Percentiles rank a stretch among this genome's conserved stretches.
These are phyloP conservation scores for Macaranga tanarius DNA, from an alignment of 441 rosid species.

Conservation along the genomic window DNA sequence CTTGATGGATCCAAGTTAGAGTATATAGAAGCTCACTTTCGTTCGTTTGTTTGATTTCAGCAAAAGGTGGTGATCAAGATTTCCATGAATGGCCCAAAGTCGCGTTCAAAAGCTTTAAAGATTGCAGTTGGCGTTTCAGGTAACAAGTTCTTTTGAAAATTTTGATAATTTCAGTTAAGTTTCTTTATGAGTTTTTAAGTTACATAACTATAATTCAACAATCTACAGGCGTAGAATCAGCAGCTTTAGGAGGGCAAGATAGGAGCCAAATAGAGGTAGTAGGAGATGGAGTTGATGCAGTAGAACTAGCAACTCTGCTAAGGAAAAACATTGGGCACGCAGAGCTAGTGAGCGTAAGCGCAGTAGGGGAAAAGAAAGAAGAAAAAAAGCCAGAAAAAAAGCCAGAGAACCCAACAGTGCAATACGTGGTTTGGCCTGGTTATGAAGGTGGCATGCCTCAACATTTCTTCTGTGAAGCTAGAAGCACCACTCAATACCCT, in stretches of 20 bases:
- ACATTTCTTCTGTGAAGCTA: conserved; percentile 9
- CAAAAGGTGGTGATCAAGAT: conserved; percentile 44
- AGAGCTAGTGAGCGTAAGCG: conserved; percentile 20
- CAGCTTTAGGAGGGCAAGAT: conserved; percentile 39
- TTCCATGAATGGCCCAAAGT: conserved; percentile 17
- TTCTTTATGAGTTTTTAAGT: conserved; percentile 1
- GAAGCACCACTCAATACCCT: conserved; percentile 9
- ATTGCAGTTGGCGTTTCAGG: conserved; percentile 33
- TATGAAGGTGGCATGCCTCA: conserved; percentile 14
- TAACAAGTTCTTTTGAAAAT: background rate
- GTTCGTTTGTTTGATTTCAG: conserved; percentile 19
- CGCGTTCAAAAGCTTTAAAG: conserved; percentile 35
- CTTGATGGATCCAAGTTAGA: no score
- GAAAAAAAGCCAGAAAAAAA: conserved; percentile 1
- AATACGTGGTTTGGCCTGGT: background rate
- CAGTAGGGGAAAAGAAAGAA: conserved; percentile 6
- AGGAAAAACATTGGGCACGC: conserved; percentile 46
- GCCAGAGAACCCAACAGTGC: background rate
- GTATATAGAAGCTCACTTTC: background rate
- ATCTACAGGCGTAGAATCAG: conserved; percentile 45
- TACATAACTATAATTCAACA: no score
- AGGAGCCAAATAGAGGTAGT: conserved; percentile 53
- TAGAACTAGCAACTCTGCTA: conserved; percentile 30
- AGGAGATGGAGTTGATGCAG: conserved; percentile 47
- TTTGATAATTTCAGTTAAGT: background rate